Evolutionary conservation across 352 stramenopile species (phyloP).

Genomic region (Halophytophthora batemanensis): DNA sequence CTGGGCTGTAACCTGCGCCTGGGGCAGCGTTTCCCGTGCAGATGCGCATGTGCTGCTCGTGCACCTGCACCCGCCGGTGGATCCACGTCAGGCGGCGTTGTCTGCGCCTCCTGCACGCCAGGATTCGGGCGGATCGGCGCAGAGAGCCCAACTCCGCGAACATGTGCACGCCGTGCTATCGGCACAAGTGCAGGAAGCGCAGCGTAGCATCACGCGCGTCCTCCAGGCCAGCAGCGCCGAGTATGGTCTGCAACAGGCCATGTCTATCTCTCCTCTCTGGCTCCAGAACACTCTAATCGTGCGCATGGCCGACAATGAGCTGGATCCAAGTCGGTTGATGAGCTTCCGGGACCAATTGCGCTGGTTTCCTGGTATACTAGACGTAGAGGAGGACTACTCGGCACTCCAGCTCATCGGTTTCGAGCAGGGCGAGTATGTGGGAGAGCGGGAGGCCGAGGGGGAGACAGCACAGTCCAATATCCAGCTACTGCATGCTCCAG

Average conservation of each 20-base stretch:
- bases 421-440: conserved; percentile 9
- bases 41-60: conserved; percentile 30
- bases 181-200: conserved; percentile 10
- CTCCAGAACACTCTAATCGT: conserved; percentile 60
- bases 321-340: not conserved
- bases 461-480: conserved; percentile 40
- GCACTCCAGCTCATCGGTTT: conserved; percentile 19
- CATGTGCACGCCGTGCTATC: conserved; percentile 17
- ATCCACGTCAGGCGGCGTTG: conserved; percentile 2
- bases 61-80: conserved; percentile 32
- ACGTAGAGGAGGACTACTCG: conserved; percentile 38
- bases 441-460: not conserved
- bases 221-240: conserved; percentile 15
- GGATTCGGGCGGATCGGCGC: too few relatives aligned
- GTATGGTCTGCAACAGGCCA: not conserved
- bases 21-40: too few relatives aligned
- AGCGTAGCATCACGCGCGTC: conserved; percentile 23
- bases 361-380: conserved; percentile 37
- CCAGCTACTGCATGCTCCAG: conserved; percentile 40
- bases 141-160: conserved; percentile 13
- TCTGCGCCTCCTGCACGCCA: conserved; percentile 3
- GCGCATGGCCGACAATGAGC: conserved; percentile 7
- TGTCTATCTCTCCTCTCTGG: conserved; percentile 37
- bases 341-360: conserved; percentile 27
- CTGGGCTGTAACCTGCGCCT: not conserved